Conservation (phyloP, 2,329 filamentous ascomycete species). For the Alternaria longipes region DNA sequence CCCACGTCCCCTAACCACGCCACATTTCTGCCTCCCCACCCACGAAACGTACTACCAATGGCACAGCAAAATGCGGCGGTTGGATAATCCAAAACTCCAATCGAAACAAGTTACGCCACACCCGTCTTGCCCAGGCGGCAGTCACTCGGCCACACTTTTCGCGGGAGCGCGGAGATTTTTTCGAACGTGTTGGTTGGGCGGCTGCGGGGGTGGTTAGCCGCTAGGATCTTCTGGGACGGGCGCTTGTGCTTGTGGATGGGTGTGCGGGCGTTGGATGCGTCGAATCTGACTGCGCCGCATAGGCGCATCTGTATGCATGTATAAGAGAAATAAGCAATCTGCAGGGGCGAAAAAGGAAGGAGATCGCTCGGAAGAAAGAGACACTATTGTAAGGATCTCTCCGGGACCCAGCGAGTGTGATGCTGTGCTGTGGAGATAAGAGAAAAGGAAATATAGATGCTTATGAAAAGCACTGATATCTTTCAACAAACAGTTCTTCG, state of each 20-base stretch:
- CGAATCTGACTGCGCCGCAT: background rate
- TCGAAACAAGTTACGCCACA: background rate
- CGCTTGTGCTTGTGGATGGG: background rate
- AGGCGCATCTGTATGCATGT: background rate
- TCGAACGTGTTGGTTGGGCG: background rate
- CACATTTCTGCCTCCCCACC: background rate
- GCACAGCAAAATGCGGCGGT: slow-evolving; percentile 24
- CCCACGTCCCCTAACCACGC: background rate
- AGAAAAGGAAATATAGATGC: background rate
- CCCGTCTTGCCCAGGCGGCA: background rate
- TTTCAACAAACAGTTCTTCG: background rate
- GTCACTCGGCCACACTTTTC: background rate
- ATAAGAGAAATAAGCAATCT: background rate
- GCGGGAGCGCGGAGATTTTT: background rate
- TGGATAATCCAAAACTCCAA: slow-evolving; percentile 3
- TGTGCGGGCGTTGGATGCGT: background rate
- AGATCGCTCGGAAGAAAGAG: background rate
- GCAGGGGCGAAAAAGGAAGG: background rate
- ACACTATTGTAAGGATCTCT: background rate
- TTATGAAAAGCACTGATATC: background rate
- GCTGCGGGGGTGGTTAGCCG: background rate
- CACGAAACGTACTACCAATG: slow-evolving; percentile 12
- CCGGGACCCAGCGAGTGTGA: background rate
- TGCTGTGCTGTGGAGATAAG: background rate
- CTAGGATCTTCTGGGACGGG: background rate